A percentile compares a stretch with the other conserved stretches of the same genome.
Evolutionary conservation across 257 asterid genomes (phyloP).

Genomic region (Rauvolfia tetraphylla): DNA sequence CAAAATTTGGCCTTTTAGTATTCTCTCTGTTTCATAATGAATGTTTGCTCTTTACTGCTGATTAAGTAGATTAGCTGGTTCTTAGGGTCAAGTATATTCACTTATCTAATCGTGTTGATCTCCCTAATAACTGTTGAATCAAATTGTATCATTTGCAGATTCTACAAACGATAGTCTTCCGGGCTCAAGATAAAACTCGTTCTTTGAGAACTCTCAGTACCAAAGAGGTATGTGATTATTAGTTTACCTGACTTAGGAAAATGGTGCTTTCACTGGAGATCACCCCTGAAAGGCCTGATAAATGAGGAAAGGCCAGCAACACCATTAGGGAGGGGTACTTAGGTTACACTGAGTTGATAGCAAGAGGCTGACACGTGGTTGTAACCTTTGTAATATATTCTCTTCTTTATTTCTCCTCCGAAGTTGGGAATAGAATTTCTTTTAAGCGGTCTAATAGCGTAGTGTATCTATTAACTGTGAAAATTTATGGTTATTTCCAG

Average conservation of each 20-base stretch:
- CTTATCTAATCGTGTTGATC: background rate
- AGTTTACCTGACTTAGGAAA: background rate
- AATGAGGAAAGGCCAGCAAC: background rate
- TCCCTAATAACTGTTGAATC: background rate
- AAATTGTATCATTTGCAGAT: conserved; percentile 50
- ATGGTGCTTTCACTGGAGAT: background rate
- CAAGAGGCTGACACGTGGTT: background rate
- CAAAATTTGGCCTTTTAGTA: background rate
- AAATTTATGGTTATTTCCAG: background rate
- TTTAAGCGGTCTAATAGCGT: background rate
- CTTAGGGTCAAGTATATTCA: background rate
- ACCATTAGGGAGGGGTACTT: background rate
- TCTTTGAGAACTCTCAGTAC: conserved; percentile 85
- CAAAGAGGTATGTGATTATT: conserved; percentile 61
- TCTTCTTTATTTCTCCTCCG: background rate
- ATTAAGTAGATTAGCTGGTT: background rate
- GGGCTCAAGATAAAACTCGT: conserved; percentile 64
- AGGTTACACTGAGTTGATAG: background rate
- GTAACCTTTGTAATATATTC: background rate
- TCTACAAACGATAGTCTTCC: conserved; percentile 66
- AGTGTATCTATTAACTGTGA: background rate
- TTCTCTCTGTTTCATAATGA: background rate
- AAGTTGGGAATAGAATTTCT: background rate
- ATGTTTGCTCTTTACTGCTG: background rate
- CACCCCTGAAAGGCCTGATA: background rate